Base-by-base conservation (phyloP, 2,329 filamentous ascomycete genomes). In the Penicillium brevicompactum region DNA sequence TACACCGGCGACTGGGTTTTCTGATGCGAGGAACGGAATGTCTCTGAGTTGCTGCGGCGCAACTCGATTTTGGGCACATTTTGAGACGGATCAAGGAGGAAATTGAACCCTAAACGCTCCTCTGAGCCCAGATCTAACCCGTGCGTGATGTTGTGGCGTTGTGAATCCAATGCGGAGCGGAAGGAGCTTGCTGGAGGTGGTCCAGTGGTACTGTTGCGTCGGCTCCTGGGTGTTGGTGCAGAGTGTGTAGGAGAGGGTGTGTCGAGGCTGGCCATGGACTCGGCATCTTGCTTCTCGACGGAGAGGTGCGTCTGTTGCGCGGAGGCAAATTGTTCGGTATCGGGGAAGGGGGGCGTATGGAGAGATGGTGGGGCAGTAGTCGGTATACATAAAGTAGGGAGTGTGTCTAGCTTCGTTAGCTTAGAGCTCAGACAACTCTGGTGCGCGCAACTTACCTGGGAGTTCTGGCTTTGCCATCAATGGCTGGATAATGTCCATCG, bases 61-160 rank as follows among this genome's bases (percentile, higher is more conserved):
- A 79, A 56, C 24, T 79, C 81, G 49, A 84, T 81, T 63, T 77
- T 81, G 59, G 73, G 80, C 21, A 81, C 78, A 53, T 81, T 82
- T 46, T 84, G 82, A 6, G 82, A 80, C 32, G 82, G 75, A 55
- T 87, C 85, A 1, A 93, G 79, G 2, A 94, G 78, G 62, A 92
- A 92, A 54, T 87, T 87, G 31, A 94, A 82, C 5, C 86, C 87
- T 8, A 92, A 78, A 45, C 86, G 82, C 67, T 92, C 89, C 24
- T 78, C 78, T 30, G 68, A 62, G 1, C 82, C 77, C 55, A 89
- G 75, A 38, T 88, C 83, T 1, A 89, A 69, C 38, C 81, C 81
- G 53, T 87, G 84, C 16, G 78, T 70, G 44, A 77, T 63, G 40
- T 69, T 77, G 59, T 76, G 69, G 11, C 66, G 75, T 50, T 78